Conservation (phyloP, 2,329 filamentous ascomycete species). For the Thielaviopsis euricoi region DNA sequence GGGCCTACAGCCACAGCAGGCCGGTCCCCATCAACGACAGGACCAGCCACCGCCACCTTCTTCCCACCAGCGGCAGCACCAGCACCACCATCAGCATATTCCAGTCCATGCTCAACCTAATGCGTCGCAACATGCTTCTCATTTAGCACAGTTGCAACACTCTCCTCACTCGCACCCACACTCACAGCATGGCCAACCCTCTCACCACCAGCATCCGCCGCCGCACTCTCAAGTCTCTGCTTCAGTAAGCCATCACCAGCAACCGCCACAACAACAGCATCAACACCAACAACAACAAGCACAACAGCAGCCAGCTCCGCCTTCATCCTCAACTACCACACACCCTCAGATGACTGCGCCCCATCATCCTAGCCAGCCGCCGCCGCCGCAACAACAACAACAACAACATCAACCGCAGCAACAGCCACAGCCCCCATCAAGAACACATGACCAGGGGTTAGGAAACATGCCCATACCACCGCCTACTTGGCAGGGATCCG, state of each 20-base stretch:
- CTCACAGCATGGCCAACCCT: conserved; percentile 11
- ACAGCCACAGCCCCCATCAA: not conserved
- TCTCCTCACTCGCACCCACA: conserved; percentile 9
- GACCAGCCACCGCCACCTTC: conserved; percentile 12
- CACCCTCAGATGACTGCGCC: not conserved
- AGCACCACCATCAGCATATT: not conserved
- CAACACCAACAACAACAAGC: not conserved
- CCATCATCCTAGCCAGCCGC: conserved; percentile 13
- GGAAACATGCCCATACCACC: conserved; percentile 46
- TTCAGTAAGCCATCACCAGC: conserved; percentile 18
- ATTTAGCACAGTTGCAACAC: conserved; percentile 8
- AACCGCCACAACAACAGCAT: conserved; percentile 14
- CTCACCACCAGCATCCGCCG: conserved; percentile 15
- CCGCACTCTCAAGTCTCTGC: conserved; percentile 18
- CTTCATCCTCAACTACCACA: not conserved
- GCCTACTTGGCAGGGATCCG: conserved; percentile 47
- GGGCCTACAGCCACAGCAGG: conserved; percentile 36
- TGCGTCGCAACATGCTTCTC: not conserved
- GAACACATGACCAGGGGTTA: conserved; percentile 18
- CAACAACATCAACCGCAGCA: not conserved
- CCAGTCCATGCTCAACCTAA: not conserved
- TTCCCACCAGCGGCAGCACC: conserved; percentile 7
- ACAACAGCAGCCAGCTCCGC: not conserved
- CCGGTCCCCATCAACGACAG: conserved; percentile 13
- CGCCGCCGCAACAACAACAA: conserved; percentile 15